Evolutionary conservation across 1,284 basidiomycete species (phyloP).

Genomic region (Trametes hirsuta): DNA sequence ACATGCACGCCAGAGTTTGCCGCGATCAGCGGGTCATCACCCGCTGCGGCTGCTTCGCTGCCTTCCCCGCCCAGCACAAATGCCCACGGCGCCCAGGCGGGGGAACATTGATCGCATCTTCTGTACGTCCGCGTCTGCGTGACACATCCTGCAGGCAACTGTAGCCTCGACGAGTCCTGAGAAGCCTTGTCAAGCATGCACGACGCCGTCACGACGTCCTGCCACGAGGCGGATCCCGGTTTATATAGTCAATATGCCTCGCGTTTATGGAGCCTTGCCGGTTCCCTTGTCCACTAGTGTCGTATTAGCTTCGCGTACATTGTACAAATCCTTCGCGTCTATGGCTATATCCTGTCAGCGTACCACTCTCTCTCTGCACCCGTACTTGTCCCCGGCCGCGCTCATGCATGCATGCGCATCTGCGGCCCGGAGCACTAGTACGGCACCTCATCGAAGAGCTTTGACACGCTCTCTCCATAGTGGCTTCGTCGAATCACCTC

Average conservation of each 20-base stretch:
- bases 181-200: constrained; percentile 4
- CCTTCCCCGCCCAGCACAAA: constrained; percentile 14
- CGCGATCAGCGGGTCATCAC: constrained; percentile 30
- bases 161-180: background rate
- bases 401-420: background rate
- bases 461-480: constrained; percentile 83
- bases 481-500: constrained; percentile 95
- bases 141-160: constrained; percentile 4
- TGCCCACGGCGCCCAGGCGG: constrained; percentile 13
- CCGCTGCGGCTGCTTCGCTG: constrained; percentile 20
- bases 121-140: constrained; percentile 7
- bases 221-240: constrained; percentile 11
- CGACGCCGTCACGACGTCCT: constrained; percentile 1
- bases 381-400: background rate
- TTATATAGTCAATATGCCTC: constrained; percentile 7
- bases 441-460: constrained; percentile 84
- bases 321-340: constrained; percentile 23
- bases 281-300: constrained; percentile 6
- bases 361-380: background rate
- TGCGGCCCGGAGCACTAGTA: constrained; percentile 49
- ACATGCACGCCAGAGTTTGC: constrained; percentile 9
- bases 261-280: background rate
- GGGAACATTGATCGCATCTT: constrained; percentile 22
- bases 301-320: constrained; percentile 21
- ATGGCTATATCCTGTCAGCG: constrained; percentile 10